A percentile compares a stretch with the other conserved stretches of the same genome.
These are phyloP conservation scores for Trichosporon sp. DNA, from an alignment of 1,284 basidiomycete species.

Conservation along the genomic window DNA sequence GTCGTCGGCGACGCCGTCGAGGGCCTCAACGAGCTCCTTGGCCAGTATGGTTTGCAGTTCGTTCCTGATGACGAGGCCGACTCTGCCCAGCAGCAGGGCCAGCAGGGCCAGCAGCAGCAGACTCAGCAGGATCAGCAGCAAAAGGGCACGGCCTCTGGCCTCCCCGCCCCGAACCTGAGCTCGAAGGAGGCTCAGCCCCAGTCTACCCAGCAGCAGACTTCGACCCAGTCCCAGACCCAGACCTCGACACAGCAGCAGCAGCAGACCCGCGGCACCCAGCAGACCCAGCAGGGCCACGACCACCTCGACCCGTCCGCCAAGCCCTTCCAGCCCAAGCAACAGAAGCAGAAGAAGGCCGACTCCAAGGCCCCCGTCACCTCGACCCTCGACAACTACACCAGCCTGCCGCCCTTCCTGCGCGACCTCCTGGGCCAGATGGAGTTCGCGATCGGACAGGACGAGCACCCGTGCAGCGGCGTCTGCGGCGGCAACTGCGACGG, in stretches of 20 bases:
- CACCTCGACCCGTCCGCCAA: slow-evolving; percentile 6
- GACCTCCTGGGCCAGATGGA: slow-evolving; percentile 40
- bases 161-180: slow-evolving; percentile 25
- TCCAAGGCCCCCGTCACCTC: slow-evolving; percentile 34
- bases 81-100: slow-evolving; percentile 23
- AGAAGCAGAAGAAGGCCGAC: slow-evolving; percentile 22
- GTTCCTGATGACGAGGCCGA: slow-evolving; percentile 38
- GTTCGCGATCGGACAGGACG: slow-evolving; percentile 23
- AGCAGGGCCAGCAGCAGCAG: slow-evolving; percentile 4
- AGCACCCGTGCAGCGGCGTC: slow-evolving; percentile 7
- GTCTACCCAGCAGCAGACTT: background rate
- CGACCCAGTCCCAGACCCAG: background rate
- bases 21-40: slow-evolving; percentile 48
- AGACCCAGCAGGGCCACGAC: background rate
- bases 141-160: slow-evolving; percentile 34
- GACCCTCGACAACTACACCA: slow-evolving; percentile 35
- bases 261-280: background rate
- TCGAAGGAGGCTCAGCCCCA: slow-evolving; percentile 10
- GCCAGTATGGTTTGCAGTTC: slow-evolving; percentile 51
- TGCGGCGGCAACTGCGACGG: slow-evolving; percentile 12
- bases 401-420: slow-evolving; percentile 38
- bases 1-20: slow-evolving; percentile 36
- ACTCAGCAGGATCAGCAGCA: slow-evolving; percentile 21
- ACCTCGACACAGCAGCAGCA: background rate
- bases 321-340: slow-evolving; percentile 1